Conservation (phyloP, 257 asterid species). For the Ilex aquifolium region DNA sequence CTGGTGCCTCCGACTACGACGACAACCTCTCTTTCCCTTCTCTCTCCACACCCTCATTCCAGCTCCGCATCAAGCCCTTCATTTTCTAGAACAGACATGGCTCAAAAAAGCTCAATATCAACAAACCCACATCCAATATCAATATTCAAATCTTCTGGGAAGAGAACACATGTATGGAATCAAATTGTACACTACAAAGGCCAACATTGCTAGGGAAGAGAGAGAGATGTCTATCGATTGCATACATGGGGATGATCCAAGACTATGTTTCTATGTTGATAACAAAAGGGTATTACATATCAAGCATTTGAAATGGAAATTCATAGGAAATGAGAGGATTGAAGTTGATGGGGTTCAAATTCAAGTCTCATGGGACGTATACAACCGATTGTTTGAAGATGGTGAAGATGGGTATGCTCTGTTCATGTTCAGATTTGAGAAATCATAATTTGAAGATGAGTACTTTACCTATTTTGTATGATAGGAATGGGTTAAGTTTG, state of each 20-base stretch:
- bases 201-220: not conserved
- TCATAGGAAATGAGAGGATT: conserved; percentile 51
- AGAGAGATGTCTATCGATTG: not conserved
- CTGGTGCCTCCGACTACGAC: not conserved
- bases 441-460: not conserved
- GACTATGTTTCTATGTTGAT: not conserved
- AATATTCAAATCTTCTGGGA: conserved; percentile 35
- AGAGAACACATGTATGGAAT: conserved; percentile 49
- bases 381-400: not conserved
- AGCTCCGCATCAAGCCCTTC: conserved; percentile 39
- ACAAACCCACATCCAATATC: conserved; percentile 1
- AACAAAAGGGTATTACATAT: conserved; percentile 34
- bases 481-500: no score
- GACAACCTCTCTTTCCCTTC: conserved; percentile 4
- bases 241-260: conserved; percentile 16
- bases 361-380: not conserved
- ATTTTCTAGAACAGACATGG: conserved; percentile 39
- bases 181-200: conserved; percentile 37
- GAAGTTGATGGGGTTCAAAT: conserved; percentile 5
- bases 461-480: not conserved
- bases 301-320: conserved; percentile 60
- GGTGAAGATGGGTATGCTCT: not conserved
- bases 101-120: conserved; percentile 25
- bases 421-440: not conserved
- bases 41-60: conserved; percentile 23